A percentile compares a stretch with the other conserved stretches of the same genome.
Evolutionary conservation across 164 flowering plant species (phyloP).

Genomic region (Santalum album): DNA sequence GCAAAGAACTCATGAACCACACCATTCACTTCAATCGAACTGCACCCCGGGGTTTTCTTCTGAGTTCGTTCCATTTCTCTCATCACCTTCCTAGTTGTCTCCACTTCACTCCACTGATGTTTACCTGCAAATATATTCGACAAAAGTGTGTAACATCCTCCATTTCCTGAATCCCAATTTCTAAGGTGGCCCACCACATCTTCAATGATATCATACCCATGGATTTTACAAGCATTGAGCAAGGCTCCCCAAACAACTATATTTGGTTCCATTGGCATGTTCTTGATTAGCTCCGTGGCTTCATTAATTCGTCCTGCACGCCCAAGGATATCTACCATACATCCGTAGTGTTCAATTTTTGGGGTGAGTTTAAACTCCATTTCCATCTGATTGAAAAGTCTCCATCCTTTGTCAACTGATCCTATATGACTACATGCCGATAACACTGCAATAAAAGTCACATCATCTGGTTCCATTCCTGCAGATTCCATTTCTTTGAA

Average conservation of each 20-base stretch:
- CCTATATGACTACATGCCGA: conserved; percentile 41
- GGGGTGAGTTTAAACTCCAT: conserved; percentile 17
- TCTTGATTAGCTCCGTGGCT: conserved; percentile 18
- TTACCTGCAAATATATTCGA: conserved; percentile 30
- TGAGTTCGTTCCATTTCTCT: conserved; percentile 30
- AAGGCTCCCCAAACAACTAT: conserved; percentile 32
- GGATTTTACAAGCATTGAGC: conserved; percentile 28
- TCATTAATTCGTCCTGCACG: conserved; percentile 30
- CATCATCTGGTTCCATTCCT: conserved; percentile 24
- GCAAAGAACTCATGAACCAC: conserved; percentile 1
- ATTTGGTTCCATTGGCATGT: conserved; percentile 33
- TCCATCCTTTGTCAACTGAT: conserved; percentile 29
- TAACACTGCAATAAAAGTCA: conserved; percentile 19
- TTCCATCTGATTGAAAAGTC: conserved; percentile 20
- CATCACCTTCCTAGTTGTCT: conserved; percentile 18
- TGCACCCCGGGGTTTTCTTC: conserved; percentile 45
- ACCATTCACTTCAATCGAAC: conserved; percentile 33
- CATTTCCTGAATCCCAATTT: conserved; percentile 18
- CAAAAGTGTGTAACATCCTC: conserved; percentile 24
- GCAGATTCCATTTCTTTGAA: conserved; percentile 21
- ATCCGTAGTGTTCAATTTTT: conserved; percentile 31
- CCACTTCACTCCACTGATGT: conserved; percentile 8
- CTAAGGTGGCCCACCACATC: conserved; percentile 11
- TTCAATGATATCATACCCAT: conserved; percentile 21
- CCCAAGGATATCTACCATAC: conserved; percentile 39